phyloP scores from a whole-genome alignment of 1,284 basidiomycete species.

The Anthracocystis walkeri region DNA sequence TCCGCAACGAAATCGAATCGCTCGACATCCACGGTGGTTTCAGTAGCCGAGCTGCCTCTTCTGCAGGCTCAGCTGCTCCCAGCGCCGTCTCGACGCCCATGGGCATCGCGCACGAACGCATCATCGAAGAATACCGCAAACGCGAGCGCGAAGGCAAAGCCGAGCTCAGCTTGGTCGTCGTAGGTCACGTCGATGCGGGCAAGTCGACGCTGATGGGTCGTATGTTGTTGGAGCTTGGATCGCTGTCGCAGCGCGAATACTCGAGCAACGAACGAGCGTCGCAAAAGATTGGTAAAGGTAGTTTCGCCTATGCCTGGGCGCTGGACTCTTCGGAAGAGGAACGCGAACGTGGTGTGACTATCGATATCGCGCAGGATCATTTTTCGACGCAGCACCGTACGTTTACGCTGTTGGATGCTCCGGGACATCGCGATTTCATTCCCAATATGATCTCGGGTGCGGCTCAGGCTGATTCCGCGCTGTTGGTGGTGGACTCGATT shows the following conservation, averaged over 20 bases:
- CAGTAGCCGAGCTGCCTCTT: conserved; percentile 49
- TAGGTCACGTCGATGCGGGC: conserved; percentile 97
- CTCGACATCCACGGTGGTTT: conserved; percentile 41
- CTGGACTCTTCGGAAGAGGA: conserved; percentile 94
- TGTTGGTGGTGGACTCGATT: conserved; percentile 92
- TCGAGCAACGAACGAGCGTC: conserved; percentile 90
- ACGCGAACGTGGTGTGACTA: conserved; percentile 93
- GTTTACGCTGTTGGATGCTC: conserved; percentile 93
- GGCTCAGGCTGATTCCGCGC: conserved; percentile 92
- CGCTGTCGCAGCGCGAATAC: conserved; percentile 85
- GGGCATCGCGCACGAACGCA: conserved; percentile 81
- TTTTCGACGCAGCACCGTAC: conserved; percentile 81
- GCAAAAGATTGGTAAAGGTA: conserved; percentile 88
- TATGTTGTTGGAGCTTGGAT: conserved; percentile 89
- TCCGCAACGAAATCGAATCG: conserved; percentile 58
- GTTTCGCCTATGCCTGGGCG: conserved; percentile 98
- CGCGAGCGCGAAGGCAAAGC: conserved; percentile 77
- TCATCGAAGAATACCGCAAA: conserved; percentile 82
- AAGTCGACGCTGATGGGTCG: conserved; percentile 98
- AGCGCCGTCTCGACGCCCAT: conserved; percentile 72
- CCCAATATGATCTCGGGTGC: conserved; percentile 99
- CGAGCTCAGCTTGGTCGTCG: conserved; percentile 87
- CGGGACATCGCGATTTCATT: conserved; percentile 96
- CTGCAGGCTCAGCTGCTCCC: conserved; percentile 65
- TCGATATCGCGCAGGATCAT: conserved; percentile 91